Evolutionary conservation across 495 filamentous ascomycete genomes (phyloP).

Genomic region (Aspergillus heteromorphus): DNA sequence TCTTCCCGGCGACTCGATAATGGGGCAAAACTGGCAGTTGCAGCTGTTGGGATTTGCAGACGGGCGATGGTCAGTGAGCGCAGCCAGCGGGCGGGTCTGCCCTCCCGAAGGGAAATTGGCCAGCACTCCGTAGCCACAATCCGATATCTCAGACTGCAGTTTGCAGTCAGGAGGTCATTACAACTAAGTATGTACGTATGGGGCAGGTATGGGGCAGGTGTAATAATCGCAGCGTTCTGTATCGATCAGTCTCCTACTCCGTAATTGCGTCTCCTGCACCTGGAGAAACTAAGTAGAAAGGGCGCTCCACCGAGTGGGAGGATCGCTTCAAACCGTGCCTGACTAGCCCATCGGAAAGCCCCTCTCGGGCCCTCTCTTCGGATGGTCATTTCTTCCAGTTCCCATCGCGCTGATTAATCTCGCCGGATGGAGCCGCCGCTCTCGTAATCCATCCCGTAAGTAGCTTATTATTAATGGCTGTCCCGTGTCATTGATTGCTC

Average conservation of each 20-base stretch:
- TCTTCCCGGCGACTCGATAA: too few species aligned
- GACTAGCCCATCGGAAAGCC: conserved; percentile 6
- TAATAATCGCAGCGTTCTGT: too few species aligned
- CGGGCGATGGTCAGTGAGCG: conserved; percentile 1
- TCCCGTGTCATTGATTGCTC: neutral
- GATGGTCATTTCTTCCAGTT: conserved; percentile 6
- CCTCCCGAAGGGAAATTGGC: conserved; percentile 9
- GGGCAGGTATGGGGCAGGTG: neutral
- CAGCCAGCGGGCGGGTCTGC: conserved; percentile 6
- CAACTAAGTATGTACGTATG: neutral
- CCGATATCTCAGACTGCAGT: too few species aligned
- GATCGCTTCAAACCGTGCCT: conserved; percentile 13
- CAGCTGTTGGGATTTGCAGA: conserved; percentile 6
- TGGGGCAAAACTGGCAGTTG: too few species aligned
- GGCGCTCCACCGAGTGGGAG: conserved; percentile 7
- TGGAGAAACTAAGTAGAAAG: conserved; percentile 1
- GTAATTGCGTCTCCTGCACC: too few species aligned
- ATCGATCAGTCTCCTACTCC: too few species aligned
- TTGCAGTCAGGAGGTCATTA: neutral
- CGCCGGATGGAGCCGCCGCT: too few species aligned
- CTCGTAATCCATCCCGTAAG: too few species aligned
- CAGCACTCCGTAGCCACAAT: neutral
- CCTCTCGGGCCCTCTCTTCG: conserved; percentile 8
- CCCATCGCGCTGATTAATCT: conserved; percentile 2
- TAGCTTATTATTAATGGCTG: neutral